Evolutionary conservation across 2,329 filamentous ascomycete genomes (phyloP).

Genomic region (Neonectria punicea): DNA sequence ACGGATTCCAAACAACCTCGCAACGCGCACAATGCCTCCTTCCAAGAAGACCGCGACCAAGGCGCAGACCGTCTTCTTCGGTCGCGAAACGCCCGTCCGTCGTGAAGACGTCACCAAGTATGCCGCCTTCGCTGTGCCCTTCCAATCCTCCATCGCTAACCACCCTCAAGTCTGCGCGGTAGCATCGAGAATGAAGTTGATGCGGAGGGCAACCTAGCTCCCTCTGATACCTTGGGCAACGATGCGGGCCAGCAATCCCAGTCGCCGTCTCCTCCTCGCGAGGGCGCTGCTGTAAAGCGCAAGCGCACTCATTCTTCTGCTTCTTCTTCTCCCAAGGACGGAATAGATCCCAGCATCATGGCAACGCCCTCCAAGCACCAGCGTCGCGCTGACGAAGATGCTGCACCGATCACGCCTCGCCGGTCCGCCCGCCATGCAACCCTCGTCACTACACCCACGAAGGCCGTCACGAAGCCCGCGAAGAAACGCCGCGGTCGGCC

Average conservation of each 20-base stretch:
- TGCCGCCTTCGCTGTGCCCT: background rate
- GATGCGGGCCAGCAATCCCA: slow-evolving; percentile 13
- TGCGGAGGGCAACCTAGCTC: slow-evolving; percentile 13
- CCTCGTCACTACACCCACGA: background rate
- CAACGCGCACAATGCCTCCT: slow-evolving; percentile 27
- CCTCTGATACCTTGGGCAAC: slow-evolving; percentile 25
- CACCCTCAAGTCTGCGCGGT: slow-evolving; percentile 8
- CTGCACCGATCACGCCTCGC: slow-evolving; percentile 1
- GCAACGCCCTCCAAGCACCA: slow-evolving; percentile 23
- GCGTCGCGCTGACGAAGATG: background rate
- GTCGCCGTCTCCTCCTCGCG: background rate
- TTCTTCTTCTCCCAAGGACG: background rate
- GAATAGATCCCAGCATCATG: background rate
- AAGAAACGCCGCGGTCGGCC: slow-evolving; percentile 26
- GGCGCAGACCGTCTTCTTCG: slow-evolving; percentile 35
- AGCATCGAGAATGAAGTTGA: slow-evolving; percentile 30
- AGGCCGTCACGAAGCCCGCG: background rate
- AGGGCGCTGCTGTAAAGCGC: background rate
- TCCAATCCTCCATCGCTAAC: slow-evolving; percentile 1
- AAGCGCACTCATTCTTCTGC: slow-evolving; percentile 18
- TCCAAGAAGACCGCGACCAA: slow-evolving; percentile 1
- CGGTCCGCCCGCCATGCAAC: slow-evolving; percentile 29
- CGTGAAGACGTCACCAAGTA: slow-evolving; percentile 30
- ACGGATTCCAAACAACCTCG: background rate
- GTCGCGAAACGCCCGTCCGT: slow-evolving; percentile 29